phyloP scores from a whole-genome alignment of 768 basidiomycete species.

The Suillus ampliporus region DNA sequence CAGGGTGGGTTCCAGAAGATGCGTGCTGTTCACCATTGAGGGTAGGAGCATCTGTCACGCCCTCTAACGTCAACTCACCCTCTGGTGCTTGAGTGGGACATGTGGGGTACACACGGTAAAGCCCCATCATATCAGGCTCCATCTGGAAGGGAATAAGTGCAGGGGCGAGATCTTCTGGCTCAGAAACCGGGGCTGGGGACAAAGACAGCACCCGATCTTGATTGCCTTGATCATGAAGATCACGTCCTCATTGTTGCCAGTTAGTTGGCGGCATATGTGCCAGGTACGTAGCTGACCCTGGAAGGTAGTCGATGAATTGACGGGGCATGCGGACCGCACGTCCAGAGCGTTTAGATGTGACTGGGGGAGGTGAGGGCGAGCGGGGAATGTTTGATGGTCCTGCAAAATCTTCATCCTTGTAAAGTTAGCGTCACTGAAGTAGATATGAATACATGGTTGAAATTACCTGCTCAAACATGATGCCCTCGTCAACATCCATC shows the following conservation, averaged over 20 bases:
- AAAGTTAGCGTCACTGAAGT: no score
- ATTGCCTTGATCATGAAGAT: not conserved
- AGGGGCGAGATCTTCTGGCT: not conserved
- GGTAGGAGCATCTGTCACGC: constrained; percentile 6
- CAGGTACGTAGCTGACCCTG: not conserved
- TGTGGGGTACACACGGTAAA: constrained; percentile 3
- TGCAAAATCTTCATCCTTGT: no score
- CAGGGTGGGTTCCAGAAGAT: not conserved
- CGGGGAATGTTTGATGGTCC: not conserved
- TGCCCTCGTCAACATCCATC: no score
- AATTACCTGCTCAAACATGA: no score
- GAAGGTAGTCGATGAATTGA: not conserved
- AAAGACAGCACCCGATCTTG: not conserved
- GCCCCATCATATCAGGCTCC: not conserved
- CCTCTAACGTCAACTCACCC: not conserved
- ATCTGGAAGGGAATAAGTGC: not conserved
- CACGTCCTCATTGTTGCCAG: not conserved
- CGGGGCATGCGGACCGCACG: not conserved
- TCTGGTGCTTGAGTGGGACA: not conserved
- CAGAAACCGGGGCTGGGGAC: not conserved
- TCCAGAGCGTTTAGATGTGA: not conserved
- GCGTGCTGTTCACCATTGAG: not conserved
- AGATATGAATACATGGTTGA: no score
- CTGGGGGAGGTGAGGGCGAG: constrained; percentile 1
- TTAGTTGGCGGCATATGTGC: constrained; percentile 2